phyloP scores from a whole-genome alignment of 202 grass and related monocot genomes.

The Musa balbisiana region DNA sequence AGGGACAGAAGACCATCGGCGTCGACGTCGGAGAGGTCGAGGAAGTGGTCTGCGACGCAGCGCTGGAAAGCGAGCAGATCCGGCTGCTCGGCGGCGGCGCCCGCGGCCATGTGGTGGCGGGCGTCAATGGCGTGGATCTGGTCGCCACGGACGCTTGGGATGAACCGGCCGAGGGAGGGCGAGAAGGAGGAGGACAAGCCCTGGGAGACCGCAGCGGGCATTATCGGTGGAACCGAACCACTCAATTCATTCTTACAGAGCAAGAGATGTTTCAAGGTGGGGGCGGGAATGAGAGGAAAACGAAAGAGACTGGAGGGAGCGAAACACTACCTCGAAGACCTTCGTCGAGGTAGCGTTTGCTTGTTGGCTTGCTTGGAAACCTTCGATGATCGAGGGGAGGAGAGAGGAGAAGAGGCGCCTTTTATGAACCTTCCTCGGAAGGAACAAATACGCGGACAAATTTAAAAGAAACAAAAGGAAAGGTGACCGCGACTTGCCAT shows the following conservation, averaged over 20 bases:
- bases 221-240: constrained; percentile 1
- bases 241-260: background rate
- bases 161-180: constrained; percentile 24
- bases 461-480: background rate
- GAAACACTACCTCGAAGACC: too few species aligned
- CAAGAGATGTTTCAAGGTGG: background rate
- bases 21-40: constrained; percentile 25
- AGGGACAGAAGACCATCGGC: constrained; percentile 37
- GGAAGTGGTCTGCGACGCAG: constrained; percentile 36
- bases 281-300: background rate
- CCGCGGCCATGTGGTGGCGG: constrained; percentile 2
- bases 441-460: background rate
- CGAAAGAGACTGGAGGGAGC: background rate
- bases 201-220: constrained; percentile 75
- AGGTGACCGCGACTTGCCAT: background rate
- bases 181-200: constrained; percentile 50
- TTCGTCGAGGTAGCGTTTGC: too few species aligned
- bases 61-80: constrained; percentile 64
- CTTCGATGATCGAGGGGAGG: background rate
- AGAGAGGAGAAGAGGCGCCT: background rate
- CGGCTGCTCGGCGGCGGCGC: constrained; percentile 17
- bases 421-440: background rate
- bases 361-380: background rate
- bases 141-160: constrained; percentile 11
- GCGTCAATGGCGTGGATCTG: constrained; percentile 24